These are phyloP conservation scores for Grifola frondosa DNA, from an alignment of 1,284 basidiomycete species.

Conservation along the genomic window DNA sequence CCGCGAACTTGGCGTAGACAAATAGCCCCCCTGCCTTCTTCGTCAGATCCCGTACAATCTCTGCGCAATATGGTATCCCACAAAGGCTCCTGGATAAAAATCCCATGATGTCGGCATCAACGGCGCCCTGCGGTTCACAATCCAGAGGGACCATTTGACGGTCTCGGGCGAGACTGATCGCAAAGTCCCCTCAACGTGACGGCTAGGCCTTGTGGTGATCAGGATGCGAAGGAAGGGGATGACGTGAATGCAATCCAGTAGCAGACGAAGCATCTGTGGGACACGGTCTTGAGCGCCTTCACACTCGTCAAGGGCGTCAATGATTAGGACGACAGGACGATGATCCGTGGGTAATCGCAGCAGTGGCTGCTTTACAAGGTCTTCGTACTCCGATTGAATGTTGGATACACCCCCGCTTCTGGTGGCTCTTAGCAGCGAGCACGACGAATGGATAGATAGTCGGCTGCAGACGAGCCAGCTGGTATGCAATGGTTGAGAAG, in stretches of 20 bases:
- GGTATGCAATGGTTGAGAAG: conserved; percentile 7
- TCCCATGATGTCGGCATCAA: too few relatives aligned
- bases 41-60: conserved; percentile 5
- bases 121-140: conserved; percentile 6
- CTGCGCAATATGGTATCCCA: too few relatives aligned
- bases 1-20: conserved; percentile 8
- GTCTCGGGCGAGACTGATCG: conserved; percentile 5
- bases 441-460: conserved; percentile 1
- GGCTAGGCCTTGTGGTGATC: conserved; percentile 15
- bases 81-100: too few relatives aligned
- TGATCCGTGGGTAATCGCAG: too few relatives aligned
- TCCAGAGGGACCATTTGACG: conserved; percentile 9
- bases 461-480: conserved; percentile 2
- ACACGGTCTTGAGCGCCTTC: background rate
- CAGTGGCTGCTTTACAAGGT: too few relatives aligned
- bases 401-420: too few relatives aligned
- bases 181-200: conserved; percentile 5
- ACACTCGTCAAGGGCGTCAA: conserved; percentile 19
- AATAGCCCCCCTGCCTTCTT: conserved; percentile 11
- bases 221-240: conserved; percentile 11
- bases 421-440: too few relatives aligned
- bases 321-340: conserved; percentile 11
- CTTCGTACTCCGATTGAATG: too few relatives aligned
- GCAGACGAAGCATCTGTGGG: conserved; percentile 5
- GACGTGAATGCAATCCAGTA: background rate